A percentile compares a stretch with the other conserved stretches of the same genome.
Evolutionary conservation across 2,329 filamentous ascomycete genomes (phyloP).

Genomic region (Aspergillus floridensis): DNA sequence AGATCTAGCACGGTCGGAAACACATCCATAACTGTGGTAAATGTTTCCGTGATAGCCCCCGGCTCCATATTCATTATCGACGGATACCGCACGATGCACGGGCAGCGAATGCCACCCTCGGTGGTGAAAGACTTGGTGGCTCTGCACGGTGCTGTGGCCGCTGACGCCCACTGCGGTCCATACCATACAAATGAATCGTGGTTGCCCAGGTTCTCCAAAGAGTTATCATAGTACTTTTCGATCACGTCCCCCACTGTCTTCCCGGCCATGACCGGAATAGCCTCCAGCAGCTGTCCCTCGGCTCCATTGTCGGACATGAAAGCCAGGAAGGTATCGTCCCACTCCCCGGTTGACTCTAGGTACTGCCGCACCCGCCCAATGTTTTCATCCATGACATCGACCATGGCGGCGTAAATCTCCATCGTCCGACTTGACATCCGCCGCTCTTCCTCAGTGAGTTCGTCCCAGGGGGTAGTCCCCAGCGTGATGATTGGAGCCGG

Average conservation of each 20-base stretch:
- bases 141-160: conserved; percentile 48
- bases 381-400: conserved; percentile 48
- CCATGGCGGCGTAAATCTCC: conserved; percentile 53
- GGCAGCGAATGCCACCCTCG: background rate
- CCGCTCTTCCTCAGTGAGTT: conserved; percentile 39
- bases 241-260: background rate
- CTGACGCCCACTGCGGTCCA: conserved; percentile 57
- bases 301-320: conserved; percentile 51
- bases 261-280: background rate
- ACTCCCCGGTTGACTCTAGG: conserved; percentile 46
- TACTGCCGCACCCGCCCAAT: conserved; percentile 49
- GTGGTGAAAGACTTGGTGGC: background rate
- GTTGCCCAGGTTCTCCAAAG: conserved; percentile 42
- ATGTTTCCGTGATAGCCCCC: background rate
- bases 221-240: conserved; percentile 54
- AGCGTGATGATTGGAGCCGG: conserved; percentile 45
- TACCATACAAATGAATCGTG: conserved; percentile 61
- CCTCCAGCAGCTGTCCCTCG: conserved; percentile 34
- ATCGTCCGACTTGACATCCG: conserved; percentile 46
- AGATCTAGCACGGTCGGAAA: no score
- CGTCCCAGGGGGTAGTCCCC: conserved; percentile 43
- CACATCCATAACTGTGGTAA: no score
- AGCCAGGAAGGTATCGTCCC: conserved; percentile 51
- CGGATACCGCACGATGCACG: background rate
- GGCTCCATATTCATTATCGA: background rate